Evolutionary conservation across 2,329 filamentous ascomycete species (phyloP).

Genomic region (Colletotrichum cuscutae): DNA sequence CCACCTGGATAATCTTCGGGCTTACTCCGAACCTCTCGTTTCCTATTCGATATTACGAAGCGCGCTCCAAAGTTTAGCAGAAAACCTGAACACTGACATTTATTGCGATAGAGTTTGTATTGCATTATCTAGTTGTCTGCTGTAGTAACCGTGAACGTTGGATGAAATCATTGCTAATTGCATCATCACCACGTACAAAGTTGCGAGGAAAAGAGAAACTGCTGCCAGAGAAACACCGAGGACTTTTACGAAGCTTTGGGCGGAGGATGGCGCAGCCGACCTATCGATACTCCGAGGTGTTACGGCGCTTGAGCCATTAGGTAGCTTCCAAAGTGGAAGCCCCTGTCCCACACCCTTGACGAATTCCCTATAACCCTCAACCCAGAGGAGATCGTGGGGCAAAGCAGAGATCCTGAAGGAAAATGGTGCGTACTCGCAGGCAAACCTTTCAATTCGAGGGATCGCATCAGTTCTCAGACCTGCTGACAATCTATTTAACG

Average conservation of each 20-base stretch:
- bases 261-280: conserved; percentile 4
- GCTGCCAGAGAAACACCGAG: background rate
- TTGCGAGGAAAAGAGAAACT: background rate
- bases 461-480: conserved; percentile 3
- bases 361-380: conserved; percentile 9
- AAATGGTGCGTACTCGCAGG: background rate
- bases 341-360: conserved; percentile 12
- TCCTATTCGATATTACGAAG: background rate
- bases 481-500: background rate
- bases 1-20: conserved; percentile 4
- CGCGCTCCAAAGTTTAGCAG: conserved; percentile 14
- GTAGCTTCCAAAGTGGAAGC: conserved; percentile 17
- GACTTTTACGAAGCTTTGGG: conserved; percentile 12
- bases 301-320: conserved; percentile 23
- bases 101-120: background rate
- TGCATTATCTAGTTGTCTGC: background rate
- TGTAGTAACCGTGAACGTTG: background rate
- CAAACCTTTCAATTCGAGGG: background rate
- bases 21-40: background rate
- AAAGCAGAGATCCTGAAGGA: conserved; percentile 23
- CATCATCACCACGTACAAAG: background rate
- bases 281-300: conserved; percentile 11
- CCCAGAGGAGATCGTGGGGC: conserved; percentile 24
- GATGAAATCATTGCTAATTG: background rate
- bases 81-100: conserved; percentile 20